Base-by-base conservation (phyloP, 805 yeast species). In the Yarrowia yakushimensis region DNA sequence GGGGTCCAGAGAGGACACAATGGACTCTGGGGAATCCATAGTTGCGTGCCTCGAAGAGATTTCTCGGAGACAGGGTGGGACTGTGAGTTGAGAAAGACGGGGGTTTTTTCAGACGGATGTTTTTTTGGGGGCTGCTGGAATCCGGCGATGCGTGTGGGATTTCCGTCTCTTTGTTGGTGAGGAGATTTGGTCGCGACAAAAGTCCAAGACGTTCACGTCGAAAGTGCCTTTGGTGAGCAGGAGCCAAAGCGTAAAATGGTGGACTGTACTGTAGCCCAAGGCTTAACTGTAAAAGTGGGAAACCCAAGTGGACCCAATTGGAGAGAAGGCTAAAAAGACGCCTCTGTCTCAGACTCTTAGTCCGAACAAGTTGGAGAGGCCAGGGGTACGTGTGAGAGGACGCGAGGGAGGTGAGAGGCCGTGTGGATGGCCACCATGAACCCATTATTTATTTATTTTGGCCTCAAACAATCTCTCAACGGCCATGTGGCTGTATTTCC, bases 1-100 rank as follows among this genome's bases (percentile, higher is more conserved):
- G 31, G 59, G 59, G 59, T 28, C 34, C 42, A 37, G 62, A 25
- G 33, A 43, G 54, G 62, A 59, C 48, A 41, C 61, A 28, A 41
- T 39, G 30, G 62, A 59, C 42, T 45, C 62, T 13, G 62, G 62
- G 20, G 62, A 59, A 34, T 45, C 54, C 62, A 59, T 59, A 37
- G 28, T 57, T 33, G 36, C 17, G n/a, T n/a, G n/a, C n/a, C n/a
- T n/a, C n/a, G n/a, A n/a, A n/a, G n/a, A n/a, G n/a, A n/a, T n/a
- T n/a, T n/a, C n/a, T n/a, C n/a, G n/a, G n/a, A n/a, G n/a, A n/a
- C n/a, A n/a, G n/a, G n/a, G n/a, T n/a, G n/a, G n/a, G n/a, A n/a
- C n/a, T n/a, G n/a, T n/a, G n/a, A n/a, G n/a, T n/a, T n/a, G n/a
- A n/a, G n/a, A n/a, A n/a, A n/a, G n/a, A n/a, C n/a, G n/a, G n/a